Evolutionary conservation across 208 protist species (phyloP), one percentile per base, ranked within the genome.

Genomic region (Leishmania martiniquensis): DNA sequence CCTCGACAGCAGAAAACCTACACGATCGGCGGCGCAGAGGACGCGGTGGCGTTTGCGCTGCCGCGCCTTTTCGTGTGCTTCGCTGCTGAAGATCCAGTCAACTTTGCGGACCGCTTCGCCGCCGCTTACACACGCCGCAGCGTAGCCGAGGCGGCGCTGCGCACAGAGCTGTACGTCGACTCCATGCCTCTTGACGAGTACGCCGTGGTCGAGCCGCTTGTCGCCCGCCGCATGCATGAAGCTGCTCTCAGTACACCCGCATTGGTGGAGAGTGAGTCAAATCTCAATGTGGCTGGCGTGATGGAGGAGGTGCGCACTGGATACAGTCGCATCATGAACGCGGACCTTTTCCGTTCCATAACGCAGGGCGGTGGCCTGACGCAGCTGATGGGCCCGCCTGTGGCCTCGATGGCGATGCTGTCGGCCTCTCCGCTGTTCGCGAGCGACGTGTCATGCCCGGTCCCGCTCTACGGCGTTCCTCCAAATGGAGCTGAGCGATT

Each of bases 121-220:
- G 85, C 85, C 17, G 98, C 98, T 1, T 93, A 96, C 84, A 71
- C 72, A 7, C 82, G 86, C 9, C 89, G 98, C 39, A 79, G 81
- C 32, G 34, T 85, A 0, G 93, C 96, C 12, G 96, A 98, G 75
- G 91, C 85, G 34, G 68, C 94, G 15, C 78, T 99, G 65, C 90
- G 90, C 51, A 79, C 95, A 73, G 85, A 98, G 75, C 85, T 99
- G 55, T 99, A 93, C 83, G 89, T 99, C 20, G 97, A 99, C 63
- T 95, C 87, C 75, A 99, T 99, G 82, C 98, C 98, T 3, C 85
- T 88, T 12, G 98, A 99, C 77, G 93, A 97, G 78, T 97, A 93
- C 84, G 88, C 95, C 66, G 76, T 77, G 2, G 79, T 97, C 25
- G 91, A 97, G 67, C 84, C 91, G 0, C 71, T 78, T 22, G 93